Evolutionary conservation across 2,329 filamentous ascomycete species (phyloP), one percentile per base, ranked within the genome.

Genomic region (Chaetomiaceae sp.): DNA sequence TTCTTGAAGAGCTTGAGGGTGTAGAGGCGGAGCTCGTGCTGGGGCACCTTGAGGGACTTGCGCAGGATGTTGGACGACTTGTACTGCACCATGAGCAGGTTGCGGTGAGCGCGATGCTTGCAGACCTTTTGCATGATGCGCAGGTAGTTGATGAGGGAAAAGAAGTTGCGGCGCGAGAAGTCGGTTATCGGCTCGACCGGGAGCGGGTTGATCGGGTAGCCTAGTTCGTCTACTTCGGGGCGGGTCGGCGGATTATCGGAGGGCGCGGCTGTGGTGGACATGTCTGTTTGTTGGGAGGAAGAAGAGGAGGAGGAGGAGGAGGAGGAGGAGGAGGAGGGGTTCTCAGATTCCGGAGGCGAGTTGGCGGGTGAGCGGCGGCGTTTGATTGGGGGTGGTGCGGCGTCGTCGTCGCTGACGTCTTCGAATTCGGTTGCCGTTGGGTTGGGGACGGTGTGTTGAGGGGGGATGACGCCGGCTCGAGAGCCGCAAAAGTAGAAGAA

Each of bases 1-100:
- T 90, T 94, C 71, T 99, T 99, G 84, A 97, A 97, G 0, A 99
- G 80, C 72, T 99, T 99, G 62, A 99, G 81, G 0, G 94, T 96
- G 74, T 97, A 97, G 38, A 96, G 84, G 5, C 94, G 85, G 36
- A 99, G 78, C 64, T 90, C 81, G 2, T 85, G 86, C 65, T 99
- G 90, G 0, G 92, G 92, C 20, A 96, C 87, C 62, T 94, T 92
- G 14, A 99, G 82, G 5, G 88, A 86, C 69, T 96, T 96, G 63
- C 90, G 87, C 23, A 99, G 80, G 62, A 96, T 95, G 54, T 89
- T 90, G 53, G 86, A 90, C 43, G 87, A 94, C 72, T 97, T 97
- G 77, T 96, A 97, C 65, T 92, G 89, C 32, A 99, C 91, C 47
- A 99, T 83, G 45, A 97, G 80, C 13, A 99, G 78, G 69, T 95